A percentile compares a stretch with the other conserved stretches of the same genome.
Evolutionary conservation across 2,329 filamentous ascomycete species (phyloP).

Genomic region (Hypomyces perniciosus): DNA sequence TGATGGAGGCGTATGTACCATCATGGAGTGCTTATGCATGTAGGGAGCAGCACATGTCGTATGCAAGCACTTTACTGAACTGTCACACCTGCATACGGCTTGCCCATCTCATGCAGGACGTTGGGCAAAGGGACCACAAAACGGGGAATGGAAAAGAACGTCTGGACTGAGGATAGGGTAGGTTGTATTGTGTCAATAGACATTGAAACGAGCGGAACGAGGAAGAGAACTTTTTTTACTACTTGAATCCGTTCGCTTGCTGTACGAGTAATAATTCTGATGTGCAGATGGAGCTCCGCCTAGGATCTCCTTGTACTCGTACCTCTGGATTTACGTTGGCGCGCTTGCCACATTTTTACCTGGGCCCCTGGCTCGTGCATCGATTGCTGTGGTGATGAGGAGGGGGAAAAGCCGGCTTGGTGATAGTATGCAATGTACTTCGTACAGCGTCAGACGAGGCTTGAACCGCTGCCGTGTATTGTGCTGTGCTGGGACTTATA

Average conservation of each 20-base stretch:
- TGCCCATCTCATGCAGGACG: conserved; percentile 3
- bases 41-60: background rate
- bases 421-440: background rate
- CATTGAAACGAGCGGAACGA: background rate
- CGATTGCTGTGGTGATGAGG: background rate
- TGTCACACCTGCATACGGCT: conserved; percentile 9
- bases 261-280: no score
- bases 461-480: no score
- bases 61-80: conserved; percentile 8
- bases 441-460: background rate
- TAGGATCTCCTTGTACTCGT: no score
- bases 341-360: background rate
- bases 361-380: conserved; percentile 2
- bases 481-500: no score
- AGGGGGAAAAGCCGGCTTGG: no score
- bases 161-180: background rate
- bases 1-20: background rate
- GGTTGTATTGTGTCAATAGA: background rate
- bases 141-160: background rate
- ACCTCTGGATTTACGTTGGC: background rate
- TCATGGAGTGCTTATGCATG: background rate
- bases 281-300: no score
- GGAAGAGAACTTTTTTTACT: background rate
- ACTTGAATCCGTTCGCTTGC: no score
- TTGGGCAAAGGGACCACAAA: background rate